Conservation (phyloP, 352 stramenopile genomes). For the Thraustotheca clavata region DNA sequence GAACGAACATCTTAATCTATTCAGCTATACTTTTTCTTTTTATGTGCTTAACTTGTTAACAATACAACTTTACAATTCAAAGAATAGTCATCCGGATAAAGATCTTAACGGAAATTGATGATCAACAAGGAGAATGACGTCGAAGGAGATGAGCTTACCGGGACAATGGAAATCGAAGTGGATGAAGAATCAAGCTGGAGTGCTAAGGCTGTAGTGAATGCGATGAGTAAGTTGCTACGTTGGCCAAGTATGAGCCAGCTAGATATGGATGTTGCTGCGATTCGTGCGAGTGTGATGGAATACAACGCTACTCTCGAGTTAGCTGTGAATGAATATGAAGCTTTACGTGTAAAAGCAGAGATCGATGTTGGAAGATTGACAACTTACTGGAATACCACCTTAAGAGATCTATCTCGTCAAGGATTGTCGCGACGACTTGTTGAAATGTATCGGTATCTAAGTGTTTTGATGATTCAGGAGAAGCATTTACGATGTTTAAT, state of each 20-base stretch:
- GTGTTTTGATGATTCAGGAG: neutral
- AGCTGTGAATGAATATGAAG: neutral
- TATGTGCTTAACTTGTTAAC: too few species aligned
- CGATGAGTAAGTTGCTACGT: too few species aligned
- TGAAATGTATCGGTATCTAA: slow-evolving; percentile 3
- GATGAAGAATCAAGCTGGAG: too few species aligned
- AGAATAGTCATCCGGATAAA: too few species aligned
- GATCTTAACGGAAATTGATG: too few species aligned
- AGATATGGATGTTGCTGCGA: neutral
- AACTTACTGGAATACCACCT: neutral
- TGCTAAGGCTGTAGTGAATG: too few species aligned
- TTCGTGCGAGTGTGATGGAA: neutral
- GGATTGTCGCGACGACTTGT: neutral
- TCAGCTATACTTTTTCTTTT: too few species aligned
- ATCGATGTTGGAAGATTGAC: neutral
- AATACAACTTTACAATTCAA: too few species aligned
- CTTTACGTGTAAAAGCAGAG: neutral
- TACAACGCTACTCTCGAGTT: neutral
- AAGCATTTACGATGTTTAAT: neutral
- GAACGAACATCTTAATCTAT: too few species aligned
- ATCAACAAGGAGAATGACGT: too few species aligned
- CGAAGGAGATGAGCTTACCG: too few species aligned
- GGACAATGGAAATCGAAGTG: too few species aligned
- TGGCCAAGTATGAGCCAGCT: neutral
- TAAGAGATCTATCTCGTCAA: neutral